Base-by-base conservation (phyloP, 257 asterid species). In the Petrea volubilis region DNA sequence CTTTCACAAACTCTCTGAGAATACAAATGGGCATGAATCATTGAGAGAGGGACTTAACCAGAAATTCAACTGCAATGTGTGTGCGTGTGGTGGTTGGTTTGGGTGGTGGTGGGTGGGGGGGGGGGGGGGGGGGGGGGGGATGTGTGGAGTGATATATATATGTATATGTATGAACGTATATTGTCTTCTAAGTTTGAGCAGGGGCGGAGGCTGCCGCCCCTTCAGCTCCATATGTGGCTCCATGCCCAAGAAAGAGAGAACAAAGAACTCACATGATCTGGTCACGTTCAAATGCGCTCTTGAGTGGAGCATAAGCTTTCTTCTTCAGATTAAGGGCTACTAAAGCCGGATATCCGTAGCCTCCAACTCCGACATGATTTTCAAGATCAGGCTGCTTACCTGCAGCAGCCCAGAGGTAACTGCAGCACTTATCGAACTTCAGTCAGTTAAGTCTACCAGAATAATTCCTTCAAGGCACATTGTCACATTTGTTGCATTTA, bases 271-370 rank as follows among this genome's bases (percentile, higher is more conserved):
- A 93, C 98, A 72, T 74, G 44, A 93, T 81, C 12, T 85, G 96
- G 49, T 89, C 91, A 3, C 15, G 88, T 71, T 85, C 87, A 71
- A 91, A 93, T 29, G 98, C 96, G 43, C 98, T 86, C 86, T 83
- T 87, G 9, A 93, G 88, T 7, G 98, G 96, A 68, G 94, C 88
- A 60, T 79, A 93, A 72, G 82, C 96, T 81, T 87, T 88, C 78
- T 91, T 93, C 86, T 91, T 89, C 72, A 89, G 70, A 76, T 87
- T 93, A 29, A 93, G 88, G 55, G 96, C 98, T 61, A 93, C 87
- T 75, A 93, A 49, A 71, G 98, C 97, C 23, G 98, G 98, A 73
- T 93, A 93, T 1, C 98, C 98, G 11, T 93, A 93, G 71, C 98
- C 98, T 65, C 98, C 98, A 40, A 93, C 98, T 46, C 94, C 94